Percentiles rank a stretch among this genome's conserved stretches.
phyloP scores from a whole-genome alignment of 257 asterid species.

The Salvia splendens region DNA sequence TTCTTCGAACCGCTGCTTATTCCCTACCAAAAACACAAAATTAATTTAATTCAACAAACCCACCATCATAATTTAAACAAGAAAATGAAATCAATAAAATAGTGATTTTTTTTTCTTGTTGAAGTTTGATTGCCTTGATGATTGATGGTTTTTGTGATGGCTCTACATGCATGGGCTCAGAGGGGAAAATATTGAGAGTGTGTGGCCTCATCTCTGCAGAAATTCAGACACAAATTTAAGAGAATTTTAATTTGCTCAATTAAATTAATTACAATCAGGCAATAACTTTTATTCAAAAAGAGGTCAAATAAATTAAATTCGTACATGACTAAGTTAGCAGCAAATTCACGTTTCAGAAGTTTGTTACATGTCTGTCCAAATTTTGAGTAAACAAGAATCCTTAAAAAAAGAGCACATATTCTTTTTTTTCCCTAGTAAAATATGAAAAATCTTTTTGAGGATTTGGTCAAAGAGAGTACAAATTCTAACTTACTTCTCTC shows the following conservation, averaged over 20 bases:
- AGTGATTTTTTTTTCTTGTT: neutral
- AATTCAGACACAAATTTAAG: neutral
- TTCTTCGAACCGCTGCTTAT: slow-evolving; percentile 49
- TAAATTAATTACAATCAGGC: neutral
- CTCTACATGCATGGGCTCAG: slow-evolving; percentile 89
- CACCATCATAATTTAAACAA: neutral
- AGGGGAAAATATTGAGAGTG: slow-evolving; percentile 85
- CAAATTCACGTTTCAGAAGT: slow-evolving; percentile 19
- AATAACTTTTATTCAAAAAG: neutral
- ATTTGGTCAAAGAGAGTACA: slow-evolving; percentile 67
- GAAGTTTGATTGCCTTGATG: slow-evolving; percentile 40
- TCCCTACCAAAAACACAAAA: slow-evolving; percentile 50
- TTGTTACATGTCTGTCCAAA: slow-evolving; percentile 50
- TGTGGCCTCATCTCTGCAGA: slow-evolving; percentile 68
- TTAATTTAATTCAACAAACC: slow-evolving; percentile 10
- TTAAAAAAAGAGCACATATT: neutral
- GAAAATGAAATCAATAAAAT: slow-evolving; percentile 11
- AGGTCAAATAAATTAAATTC: too few relatives aligned
- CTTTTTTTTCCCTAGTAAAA: neutral
- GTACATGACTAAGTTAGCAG: slow-evolving; percentile 13
- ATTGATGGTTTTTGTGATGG: slow-evolving; percentile 53
- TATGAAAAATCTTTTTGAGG: slow-evolving; percentile 29
- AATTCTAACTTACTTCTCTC: slow-evolving; percentile 38
- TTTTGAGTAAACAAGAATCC: slow-evolving; percentile 19
- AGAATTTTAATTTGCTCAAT: neutral